Evolutionary conservation across 805 yeast genomes (phyloP), one percentile per base, ranked within the genome.

Genomic region (Ogataea siamensis): DNA sequence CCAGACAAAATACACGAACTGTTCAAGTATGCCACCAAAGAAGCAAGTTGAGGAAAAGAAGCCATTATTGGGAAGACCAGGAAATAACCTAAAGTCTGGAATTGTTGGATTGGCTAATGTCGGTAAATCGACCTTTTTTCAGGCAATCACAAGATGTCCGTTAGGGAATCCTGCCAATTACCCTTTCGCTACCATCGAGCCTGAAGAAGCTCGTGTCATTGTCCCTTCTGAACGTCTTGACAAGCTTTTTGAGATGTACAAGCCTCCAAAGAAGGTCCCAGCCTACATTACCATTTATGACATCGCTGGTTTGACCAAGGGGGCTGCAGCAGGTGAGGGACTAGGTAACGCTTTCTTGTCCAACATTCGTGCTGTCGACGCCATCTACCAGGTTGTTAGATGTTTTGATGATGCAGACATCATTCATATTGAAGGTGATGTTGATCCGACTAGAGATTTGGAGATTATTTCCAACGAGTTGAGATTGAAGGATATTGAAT

Each of bases 391-490:
- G 71, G 96, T 93, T 49, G 98, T 93, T 34, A 83, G 99, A 68
- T 86, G 95, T 68, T 93, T 93, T 58, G 96, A 88, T 60, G 99
- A 93, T 66, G 94, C 96, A 25, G 99, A 93, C 62, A 93, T 93
- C 57, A 88, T 89, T 54, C 99, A 93, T 68, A 85, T 93, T 56
- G 96, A 88, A 69, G 93, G 93, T 62, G 96, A 89, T 56, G 99
- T 93, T 46, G 80, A 93, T 67, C 99, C 99, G 48, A 81, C 78
- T 35, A 86, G 95, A 62, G 99, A 93, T 68, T 77, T 93, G 68
- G 93, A 86, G 50, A 91, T 93, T 62, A 87, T 93, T 61, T 74
- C 76, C 51, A 86, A 84, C 49, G 99, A 93, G 72, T 78, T 93
- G 66, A 83, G 96, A 70, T 75, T 91, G 62, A 93, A 93, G 71